Base-by-base conservation (phyloP, 495 filamentous ascomycete species). In the Chaetomium tenue region DNA sequence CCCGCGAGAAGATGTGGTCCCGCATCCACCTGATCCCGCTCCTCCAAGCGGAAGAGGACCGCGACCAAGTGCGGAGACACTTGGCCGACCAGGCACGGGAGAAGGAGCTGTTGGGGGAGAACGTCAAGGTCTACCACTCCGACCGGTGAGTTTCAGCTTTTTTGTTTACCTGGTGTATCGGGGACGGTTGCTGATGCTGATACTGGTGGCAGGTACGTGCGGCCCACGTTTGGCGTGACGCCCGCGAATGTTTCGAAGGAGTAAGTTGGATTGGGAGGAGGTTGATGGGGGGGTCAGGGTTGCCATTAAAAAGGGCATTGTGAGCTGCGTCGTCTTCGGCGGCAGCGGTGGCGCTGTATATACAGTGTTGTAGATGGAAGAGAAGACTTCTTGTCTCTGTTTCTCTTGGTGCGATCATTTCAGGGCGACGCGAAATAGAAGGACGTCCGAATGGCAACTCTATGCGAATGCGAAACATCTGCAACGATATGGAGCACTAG, bases 1-100 rank as follows among this genome's bases (percentile, higher is more conserved):
- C 87, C 59, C 91, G 94, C 52, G 94, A 98, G 73, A 98, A 98
- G 82, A 92, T 97, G 84, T 98, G 94, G 94, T 83, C 88, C 51
- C 89, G 94, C 68, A 93, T 98, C 70, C 86, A 98, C 75, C 81
- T 98, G 55, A 92, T 92, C 73, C 94, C 94, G 37, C 76, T 94
- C 66, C 87, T 98, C 58, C 93, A 97, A 72, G 94, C 94, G 61
- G 94, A 98, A 74, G 90, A 93, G 72, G 94, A 98, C 81, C 89
- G 94, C 54, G 94, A 98, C 80, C 87, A 91, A 72, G 92, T 95
- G 68, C 84, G 94, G 53, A 79, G 93, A 67, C 82, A 92, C 73
- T 86, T 87, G 61, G 94, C 95, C 55, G 90, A 96, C 72, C 85
- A 91, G 82, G 90, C 86, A 61, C 82, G 94, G 50, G 95, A 97